Percentiles rank a stretch among this genome's conserved stretches.
phyloP scores from a whole-genome alignment of 2,329 filamentous ascomycete genomes.

The Myriosclerotinia curreyana region DNA sequence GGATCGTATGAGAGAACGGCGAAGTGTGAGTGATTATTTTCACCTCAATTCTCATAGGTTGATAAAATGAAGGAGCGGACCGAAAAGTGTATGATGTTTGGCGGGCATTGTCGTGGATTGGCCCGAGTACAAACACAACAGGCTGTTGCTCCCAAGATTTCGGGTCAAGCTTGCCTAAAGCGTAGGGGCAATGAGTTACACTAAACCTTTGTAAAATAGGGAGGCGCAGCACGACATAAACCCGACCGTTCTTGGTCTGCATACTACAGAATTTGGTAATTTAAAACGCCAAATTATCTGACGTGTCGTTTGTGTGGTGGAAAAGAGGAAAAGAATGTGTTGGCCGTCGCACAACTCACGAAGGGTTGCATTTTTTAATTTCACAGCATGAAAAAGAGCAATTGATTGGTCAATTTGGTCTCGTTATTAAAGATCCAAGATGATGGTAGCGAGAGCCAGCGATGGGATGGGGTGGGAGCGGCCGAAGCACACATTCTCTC shows the following conservation, averaged over 20 bases:
- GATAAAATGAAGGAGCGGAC: constrained; percentile 8
- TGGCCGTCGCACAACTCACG: constrained; percentile 21
- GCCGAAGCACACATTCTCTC: neutral
- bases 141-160: constrained; percentile 20
- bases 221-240: constrained; percentile 23
- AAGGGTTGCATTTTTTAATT: constrained; percentile 18
- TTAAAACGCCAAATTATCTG: constrained; percentile 17
- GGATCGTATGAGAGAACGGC: neutral
- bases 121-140: constrained; percentile 20
- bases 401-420: constrained; percentile 6
- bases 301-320: constrained; percentile 19
- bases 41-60: constrained; percentile 12
- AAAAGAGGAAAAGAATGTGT: constrained; percentile 15
- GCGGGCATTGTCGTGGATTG: constrained; percentile 14
- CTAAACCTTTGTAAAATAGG: constrained; percentile 4
- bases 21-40: neutral
- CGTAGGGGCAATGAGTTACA: constrained; percentile 7
- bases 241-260: constrained; percentile 20
- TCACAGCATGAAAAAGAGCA: constrained; percentile 6
- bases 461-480: neutral
- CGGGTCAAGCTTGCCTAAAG: constrained; percentile 22
- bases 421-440: constrained; percentile 4
- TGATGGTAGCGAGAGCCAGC: constrained; percentile 22
- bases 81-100: constrained; percentile 16
- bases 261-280: constrained; percentile 15